phyloP scores from a whole-genome alignment of 2,329 filamentous ascomycete genomes.

The Aspergillus neotritici region DNA sequence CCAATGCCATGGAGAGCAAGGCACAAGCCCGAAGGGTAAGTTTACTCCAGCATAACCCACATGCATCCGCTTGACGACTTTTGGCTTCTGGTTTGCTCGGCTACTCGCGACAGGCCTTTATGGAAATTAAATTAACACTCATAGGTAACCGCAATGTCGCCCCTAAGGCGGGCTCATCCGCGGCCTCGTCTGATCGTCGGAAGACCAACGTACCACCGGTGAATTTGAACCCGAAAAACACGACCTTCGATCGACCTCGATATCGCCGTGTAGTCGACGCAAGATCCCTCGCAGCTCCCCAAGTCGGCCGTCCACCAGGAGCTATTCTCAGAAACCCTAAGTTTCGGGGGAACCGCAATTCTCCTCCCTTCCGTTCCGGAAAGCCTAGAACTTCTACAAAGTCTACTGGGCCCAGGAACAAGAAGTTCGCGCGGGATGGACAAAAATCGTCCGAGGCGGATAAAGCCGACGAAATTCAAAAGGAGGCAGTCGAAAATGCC shows the following conservation, averaged over 20 bases:
- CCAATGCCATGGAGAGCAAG: slow-evolving; percentile 12
- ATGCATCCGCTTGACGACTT: no score
- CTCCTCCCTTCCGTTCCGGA: slow-evolving; percentile 15
- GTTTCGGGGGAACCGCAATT: slow-evolving; percentile 17
- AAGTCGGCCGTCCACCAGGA: slow-evolving; percentile 20
- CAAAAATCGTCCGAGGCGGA: slow-evolving; percentile 17
- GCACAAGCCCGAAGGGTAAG: slow-evolving; percentile 20
- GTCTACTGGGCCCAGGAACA: slow-evolving; percentile 9
- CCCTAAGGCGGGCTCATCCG: not conserved
- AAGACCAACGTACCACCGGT: slow-evolving; percentile 12
- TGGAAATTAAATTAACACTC: not conserved
- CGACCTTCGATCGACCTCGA: slow-evolving; percentile 15
- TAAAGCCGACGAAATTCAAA: slow-evolving; percentile 18
- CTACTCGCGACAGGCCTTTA: no score
- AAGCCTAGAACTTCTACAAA: slow-evolving; percentile 16
- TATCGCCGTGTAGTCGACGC: slow-evolving; percentile 32
- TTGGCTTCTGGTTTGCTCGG: no score
- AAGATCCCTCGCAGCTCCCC: slow-evolving; percentile 31
- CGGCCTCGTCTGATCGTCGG: slow-evolving; percentile 2
- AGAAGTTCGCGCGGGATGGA: slow-evolving; percentile 4
- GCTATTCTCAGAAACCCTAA: slow-evolving; percentile 29
- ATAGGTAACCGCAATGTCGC: not conserved
- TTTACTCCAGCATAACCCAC: slow-evolving; percentile 2
- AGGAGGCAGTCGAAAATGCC: slow-evolving; percentile 24
- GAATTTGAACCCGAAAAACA: slow-evolving; percentile 15